These are phyloP conservation scores for Solanum tarapatanum DNA, from an alignment of 257 asterid genomes.

Conservation along the genomic window DNA sequence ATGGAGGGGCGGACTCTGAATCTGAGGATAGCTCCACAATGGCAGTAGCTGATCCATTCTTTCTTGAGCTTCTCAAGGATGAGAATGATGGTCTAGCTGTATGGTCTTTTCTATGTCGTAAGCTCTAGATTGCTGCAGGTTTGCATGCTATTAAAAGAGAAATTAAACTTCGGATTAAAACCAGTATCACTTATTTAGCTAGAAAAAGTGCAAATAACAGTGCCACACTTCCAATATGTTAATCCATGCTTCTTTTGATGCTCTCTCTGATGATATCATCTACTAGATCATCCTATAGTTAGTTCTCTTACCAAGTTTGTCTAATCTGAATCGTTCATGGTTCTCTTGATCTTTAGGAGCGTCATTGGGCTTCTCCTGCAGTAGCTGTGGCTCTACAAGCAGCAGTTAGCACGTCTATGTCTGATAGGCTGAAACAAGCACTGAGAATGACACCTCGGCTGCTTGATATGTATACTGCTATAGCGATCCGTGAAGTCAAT, in stretches of 20 bases:
- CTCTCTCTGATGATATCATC: neutral
- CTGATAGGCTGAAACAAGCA: slow-evolving; percentile 72
- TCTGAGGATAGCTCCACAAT: slow-evolving; percentile 75
- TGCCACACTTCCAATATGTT: neutral
- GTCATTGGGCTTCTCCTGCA: slow-evolving; percentile 92
- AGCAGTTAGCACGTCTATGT: slow-evolving; percentile 45
- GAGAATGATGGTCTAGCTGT: slow-evolving; percentile 97
- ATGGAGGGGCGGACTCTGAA: slow-evolving; percentile 89
- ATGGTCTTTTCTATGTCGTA: slow-evolving; percentile 28
- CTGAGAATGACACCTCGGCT: slow-evolving; percentile 69
- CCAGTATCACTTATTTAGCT: neutral
- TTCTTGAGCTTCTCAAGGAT: slow-evolving; percentile 95
- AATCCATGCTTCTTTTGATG: neutral
- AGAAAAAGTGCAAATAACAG: neutral
- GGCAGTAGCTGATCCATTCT: slow-evolving; percentile 67
- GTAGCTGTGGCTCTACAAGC: slow-evolving; percentile 78
- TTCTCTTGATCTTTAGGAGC: slow-evolving; percentile 47
- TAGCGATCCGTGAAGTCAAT: slow-evolving; percentile 57
- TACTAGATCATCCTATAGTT: neutral
- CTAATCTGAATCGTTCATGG: slow-evolving; percentile 1
- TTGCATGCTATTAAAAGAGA: neutral
- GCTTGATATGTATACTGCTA: slow-evolving; percentile 58
- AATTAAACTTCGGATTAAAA: neutral
- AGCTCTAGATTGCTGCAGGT: neutral
- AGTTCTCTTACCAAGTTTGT: neutral